Percentiles rank a stretch among this genome's conserved stretches.
These are phyloP conservation scores for Kregervanrija fluxuum DNA, from an alignment of 805 yeast genomes.

Conservation along the genomic window DNA sequence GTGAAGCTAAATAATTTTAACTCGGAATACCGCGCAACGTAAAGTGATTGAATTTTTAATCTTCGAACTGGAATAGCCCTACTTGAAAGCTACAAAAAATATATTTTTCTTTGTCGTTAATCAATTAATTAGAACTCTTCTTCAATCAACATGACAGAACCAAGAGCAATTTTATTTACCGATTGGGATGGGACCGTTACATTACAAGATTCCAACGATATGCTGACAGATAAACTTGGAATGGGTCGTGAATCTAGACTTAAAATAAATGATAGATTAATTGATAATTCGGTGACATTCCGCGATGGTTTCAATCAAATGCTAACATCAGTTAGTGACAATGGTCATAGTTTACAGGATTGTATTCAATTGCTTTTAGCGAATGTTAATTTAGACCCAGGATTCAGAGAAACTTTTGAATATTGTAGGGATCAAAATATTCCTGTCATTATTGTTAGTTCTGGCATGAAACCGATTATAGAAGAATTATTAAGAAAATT, in stretches of 20 bases:
- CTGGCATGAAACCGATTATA: conserved; percentile 93
- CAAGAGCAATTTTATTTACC: conserved; percentile 77
- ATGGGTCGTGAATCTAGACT: conserved; percentile 67
- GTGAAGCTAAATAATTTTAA: too few species aligned
- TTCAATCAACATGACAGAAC: background rate
- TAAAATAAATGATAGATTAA: conserved; percentile 62
- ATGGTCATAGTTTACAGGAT: conserved; percentile 47
- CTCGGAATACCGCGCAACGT: too few species aligned
- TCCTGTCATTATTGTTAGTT: conserved; percentile 81
- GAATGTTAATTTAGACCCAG: conserved; percentile 78
- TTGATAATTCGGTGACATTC: conserved; percentile 60
- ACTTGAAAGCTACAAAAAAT: background rate
- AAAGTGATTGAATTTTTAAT: too few species aligned
- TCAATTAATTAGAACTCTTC: background rate
- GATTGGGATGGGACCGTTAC: conserved; percentile 99
- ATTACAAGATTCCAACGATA: conserved; percentile 89
- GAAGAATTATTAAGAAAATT: conserved; percentile 64
- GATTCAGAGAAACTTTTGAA: conserved; percentile 71
- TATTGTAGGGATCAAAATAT: conserved; percentile 69
- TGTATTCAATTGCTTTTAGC: conserved; percentile 66
- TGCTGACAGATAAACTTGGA: conserved; percentile 81
- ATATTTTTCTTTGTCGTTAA: background rate
- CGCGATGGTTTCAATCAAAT: conserved; percentile 79
- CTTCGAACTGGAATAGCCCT: too few species aligned
- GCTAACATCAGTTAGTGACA: conserved; percentile 70